These are phyloP conservation scores for Ogataea nonfermentans DNA, from an alignment of 805 yeast species.

Conservation along the genomic window DNA sequence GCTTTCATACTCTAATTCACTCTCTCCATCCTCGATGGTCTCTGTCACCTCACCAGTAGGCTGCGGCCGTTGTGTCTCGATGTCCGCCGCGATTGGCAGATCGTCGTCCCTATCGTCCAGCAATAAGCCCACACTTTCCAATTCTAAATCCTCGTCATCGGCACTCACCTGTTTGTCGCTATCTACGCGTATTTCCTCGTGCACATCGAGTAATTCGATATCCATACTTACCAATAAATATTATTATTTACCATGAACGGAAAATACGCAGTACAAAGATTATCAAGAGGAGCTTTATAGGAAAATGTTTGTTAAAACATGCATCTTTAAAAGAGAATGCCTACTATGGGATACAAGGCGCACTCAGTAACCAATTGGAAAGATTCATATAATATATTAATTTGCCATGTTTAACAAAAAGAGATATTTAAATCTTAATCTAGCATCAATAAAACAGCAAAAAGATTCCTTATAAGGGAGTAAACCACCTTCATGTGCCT, in stretches of 20 bases:
- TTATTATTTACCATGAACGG: background rate
- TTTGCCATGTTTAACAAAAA: too few species aligned
- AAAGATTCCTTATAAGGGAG: too few species aligned
- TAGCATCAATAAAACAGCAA: too few species aligned
- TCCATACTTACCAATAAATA: slow-evolving; percentile 12
- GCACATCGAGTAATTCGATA: slow-evolving; percentile 12
- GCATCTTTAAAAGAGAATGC: too few species aligned
- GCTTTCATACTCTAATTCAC: slow-evolving; percentile 34
- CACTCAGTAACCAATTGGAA: too few species aligned
- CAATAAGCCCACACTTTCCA: slow-evolving; percentile 12
- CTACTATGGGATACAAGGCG: too few species aligned
- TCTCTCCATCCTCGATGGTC: slow-evolving; percentile 18
- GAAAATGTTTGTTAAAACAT: background rate
- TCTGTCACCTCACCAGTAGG: slow-evolving; percentile 22
- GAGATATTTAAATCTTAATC: too few species aligned
- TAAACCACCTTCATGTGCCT: too few species aligned
- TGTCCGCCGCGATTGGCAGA: slow-evolving; percentile 11
- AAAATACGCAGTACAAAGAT: background rate
- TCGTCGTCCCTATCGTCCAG: slow-evolving; percentile 13
- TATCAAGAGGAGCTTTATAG: background rate
- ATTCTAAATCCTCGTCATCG: slow-evolving; percentile 12
- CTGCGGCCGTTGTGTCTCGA: slow-evolving; percentile 1
- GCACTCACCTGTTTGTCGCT: slow-evolving; percentile 5
- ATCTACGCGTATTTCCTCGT: slow-evolving; percentile 8
- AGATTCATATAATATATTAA: too few species aligned